phyloP scores from a whole-genome alignment of 306 rosid species.

The Vigna trinervia region DNA sequence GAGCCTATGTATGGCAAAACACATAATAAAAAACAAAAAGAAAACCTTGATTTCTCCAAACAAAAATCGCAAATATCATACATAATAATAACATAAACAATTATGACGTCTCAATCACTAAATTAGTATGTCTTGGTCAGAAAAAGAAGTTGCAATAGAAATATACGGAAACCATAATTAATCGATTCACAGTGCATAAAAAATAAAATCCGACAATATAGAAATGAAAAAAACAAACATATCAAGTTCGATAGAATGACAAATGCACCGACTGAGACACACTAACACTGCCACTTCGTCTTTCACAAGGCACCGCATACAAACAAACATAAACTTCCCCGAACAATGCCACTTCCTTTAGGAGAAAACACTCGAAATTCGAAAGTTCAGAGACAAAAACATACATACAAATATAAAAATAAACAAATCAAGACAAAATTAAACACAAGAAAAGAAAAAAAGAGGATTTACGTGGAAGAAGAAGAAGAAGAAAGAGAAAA shows the following conservation, averaged over 20 bases:
- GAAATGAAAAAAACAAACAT: conserved; percentile 25
- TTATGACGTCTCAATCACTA: conserved; percentile 12
- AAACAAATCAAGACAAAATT: not conserved
- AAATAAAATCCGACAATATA: not conserved
- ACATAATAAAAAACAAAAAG: conserved; percentile 8
- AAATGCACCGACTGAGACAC: conserved; percentile 44
- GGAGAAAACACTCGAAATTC: not conserved
- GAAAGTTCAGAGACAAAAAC: not conserved
- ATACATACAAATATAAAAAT: not conserved
- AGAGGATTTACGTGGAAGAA: not conserved
- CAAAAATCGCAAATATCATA: not conserved
- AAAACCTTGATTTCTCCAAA: conserved; percentile 32
- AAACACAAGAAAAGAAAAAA: not conserved
- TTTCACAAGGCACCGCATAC: conserved; percentile 33
- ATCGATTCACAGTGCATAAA: not conserved
- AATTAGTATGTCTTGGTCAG: conserved; percentile 1
- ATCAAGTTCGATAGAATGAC: conserved; percentile 35
- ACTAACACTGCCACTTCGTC: conserved; percentile 36
- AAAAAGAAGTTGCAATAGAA: not conserved
- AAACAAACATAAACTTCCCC: conserved; percentile 18
- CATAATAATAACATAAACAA: conserved; percentile 2
- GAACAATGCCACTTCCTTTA: conserved; percentile 6
- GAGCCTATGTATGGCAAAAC: conserved; percentile 19
- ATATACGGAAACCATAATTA: not conserved
- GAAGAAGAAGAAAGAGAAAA: conserved; percentile 1